Evolutionary conservation across 306 rosid genomes (phyloP).

Genomic region (Bauhinia variegata): DNA sequence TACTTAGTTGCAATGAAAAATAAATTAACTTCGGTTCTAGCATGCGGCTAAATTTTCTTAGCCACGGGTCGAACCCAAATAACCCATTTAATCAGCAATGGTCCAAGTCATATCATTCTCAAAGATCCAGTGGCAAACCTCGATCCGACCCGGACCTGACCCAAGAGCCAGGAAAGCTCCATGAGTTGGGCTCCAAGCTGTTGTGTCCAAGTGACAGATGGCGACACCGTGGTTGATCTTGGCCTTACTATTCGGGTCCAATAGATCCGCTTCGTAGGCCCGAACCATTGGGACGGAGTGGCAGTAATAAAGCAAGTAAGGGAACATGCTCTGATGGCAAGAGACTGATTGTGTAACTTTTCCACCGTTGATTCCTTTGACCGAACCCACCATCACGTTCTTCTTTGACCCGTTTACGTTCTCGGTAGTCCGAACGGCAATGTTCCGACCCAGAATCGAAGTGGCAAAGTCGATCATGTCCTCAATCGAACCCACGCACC

Average conservation of each 20-base stretch:
- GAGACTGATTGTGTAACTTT: constrained; percentile 84
- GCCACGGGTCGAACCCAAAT: constrained; percentile 39
- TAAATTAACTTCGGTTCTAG: constrained; percentile 30
- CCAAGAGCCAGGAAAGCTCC: constrained; percentile 86
- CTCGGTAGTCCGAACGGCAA: constrained; percentile 61
- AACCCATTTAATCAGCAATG: constrained; percentile 53
- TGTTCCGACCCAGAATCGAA: constrained; percentile 77
- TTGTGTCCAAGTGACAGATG: constrained; percentile 88
- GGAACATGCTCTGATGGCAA: constrained; percentile 91
- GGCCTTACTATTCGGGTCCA: constrained; percentile 60
- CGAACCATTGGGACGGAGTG: constrained; percentile 96
- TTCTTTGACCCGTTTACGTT: constrained; percentile 71
- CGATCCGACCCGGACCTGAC: constrained; percentile 83
- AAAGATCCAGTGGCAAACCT: constrained; percentile 97
- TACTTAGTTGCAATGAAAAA: constrained; percentile 38
- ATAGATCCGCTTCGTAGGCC: constrained; percentile 82
- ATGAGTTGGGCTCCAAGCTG: constrained; percentile 83
- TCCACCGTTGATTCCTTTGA: constrained; percentile 76
- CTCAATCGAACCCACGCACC: constrained; percentile 84
- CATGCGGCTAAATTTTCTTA: constrained; percentile 56
- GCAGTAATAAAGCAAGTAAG: constrained; percentile 87
- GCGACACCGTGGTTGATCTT: constrained; percentile 85
- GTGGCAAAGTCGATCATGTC: constrained; percentile 95
- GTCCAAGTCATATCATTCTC: constrained; percentile 94
- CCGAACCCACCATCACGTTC: constrained; percentile 60